These are phyloP conservation scores for Brachypodium distachyon DNA, from an alignment of 202 grass and related monocot species.

Conservation along the genomic window DNA sequence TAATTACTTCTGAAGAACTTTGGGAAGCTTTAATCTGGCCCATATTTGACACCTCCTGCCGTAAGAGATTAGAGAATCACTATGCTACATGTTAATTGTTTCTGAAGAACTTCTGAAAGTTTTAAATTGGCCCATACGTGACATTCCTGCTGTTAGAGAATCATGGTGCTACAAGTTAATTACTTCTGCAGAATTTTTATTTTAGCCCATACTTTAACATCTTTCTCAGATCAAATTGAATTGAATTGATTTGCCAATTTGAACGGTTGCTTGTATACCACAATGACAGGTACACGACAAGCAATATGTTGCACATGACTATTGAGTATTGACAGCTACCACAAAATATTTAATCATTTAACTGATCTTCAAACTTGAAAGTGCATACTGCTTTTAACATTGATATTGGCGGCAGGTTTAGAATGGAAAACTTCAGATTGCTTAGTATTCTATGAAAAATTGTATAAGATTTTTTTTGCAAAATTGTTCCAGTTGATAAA, in stretches of 20 bases:
- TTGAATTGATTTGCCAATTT: neutral
- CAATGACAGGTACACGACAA: neutral
- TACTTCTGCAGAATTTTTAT: neutral
- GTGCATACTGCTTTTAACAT: neutral
- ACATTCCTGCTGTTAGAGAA: neutral
- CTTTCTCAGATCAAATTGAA: neutral
- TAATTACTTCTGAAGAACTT: neutral
- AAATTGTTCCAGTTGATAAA: neutral
- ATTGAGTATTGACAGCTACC: neutral
- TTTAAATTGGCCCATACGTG: neutral
- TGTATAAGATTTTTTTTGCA: neutral
- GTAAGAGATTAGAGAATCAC: neutral
- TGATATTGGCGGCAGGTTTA: neutral
- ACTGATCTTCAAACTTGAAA: slow-evolving; percentile 6
- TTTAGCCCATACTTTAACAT: too few relatives aligned
- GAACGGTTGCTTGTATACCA: neutral
- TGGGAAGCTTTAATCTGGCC: neutral
- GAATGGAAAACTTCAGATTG: neutral
- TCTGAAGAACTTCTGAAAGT: neutral
- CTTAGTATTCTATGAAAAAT: neutral
- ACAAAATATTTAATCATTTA: neutral
- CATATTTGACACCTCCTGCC: neutral
- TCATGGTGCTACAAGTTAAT: neutral
- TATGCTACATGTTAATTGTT: neutral
- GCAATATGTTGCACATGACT: neutral